These are phyloP conservation scores for Cunninghamia lanceolata DNA, from an alignment of 75 land plant species.

Conservation along the genomic window DNA sequence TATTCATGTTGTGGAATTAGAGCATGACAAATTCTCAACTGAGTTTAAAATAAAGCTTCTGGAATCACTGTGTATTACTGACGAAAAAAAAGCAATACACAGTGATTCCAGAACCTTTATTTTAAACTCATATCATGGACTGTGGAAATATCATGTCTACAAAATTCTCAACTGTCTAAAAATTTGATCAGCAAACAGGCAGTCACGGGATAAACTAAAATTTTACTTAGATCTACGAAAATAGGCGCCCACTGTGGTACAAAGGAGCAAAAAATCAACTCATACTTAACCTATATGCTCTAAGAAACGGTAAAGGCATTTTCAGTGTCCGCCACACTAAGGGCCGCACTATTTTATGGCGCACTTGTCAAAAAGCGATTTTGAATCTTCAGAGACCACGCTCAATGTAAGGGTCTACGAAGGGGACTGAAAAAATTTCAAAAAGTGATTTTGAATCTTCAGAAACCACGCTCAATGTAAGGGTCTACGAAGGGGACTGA, in stretches of 20 bases:
- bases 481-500: not conserved
- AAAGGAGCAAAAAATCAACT: not conserved
- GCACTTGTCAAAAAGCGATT: not conserved
- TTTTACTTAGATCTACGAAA: not conserved
- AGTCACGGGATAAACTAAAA: not conserved
- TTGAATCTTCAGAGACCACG: not conserved
- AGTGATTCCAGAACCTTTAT: no score
- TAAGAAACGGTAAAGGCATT: no score
- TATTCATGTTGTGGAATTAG: not conserved
- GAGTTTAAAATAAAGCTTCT: no score
- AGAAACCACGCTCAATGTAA: not conserved
- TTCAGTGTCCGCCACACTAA: no score
- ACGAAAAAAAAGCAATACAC: no score
- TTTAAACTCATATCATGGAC: no score
- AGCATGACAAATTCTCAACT: not conserved
- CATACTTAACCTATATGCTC: not conserved
- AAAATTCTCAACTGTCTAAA: not conserved
- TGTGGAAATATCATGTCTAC: no score
- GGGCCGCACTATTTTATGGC: not conserved
- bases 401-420: not conserved
- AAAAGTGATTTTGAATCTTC: not conserved
- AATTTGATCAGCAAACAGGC: not conserved
- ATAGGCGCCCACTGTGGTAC: not conserved
- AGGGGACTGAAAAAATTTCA: not conserved
- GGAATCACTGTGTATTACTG: no score